Percentiles rank a stretch among this genome's conserved stretches.
Conservation (phyloP, 2,329 filamentous ascomycete species). For the Aureobasidium sp. region DNA sequence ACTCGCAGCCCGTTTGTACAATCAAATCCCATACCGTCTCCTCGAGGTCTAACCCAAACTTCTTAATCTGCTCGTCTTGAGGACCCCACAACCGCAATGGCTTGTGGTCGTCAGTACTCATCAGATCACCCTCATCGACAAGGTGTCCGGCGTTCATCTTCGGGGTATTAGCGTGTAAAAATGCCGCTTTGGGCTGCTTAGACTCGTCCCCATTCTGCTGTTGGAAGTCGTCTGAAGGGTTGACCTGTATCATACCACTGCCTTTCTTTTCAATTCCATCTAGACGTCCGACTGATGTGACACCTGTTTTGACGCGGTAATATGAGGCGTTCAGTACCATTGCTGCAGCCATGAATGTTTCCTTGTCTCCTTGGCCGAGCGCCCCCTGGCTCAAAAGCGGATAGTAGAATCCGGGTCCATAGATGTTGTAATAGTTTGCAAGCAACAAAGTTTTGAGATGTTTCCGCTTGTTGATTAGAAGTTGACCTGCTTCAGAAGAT, state of each 20-base stretch:
- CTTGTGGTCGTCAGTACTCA: conserved; percentile 16
- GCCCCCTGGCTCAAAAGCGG: conserved; percentile 41
- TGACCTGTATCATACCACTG: conserved; percentile 19
- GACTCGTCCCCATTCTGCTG: conserved; percentile 9
- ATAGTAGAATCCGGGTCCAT: conserved; percentile 41
- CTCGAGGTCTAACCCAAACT: conserved; percentile 24
- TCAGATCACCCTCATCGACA: conserved; percentile 24
- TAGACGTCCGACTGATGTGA: conserved; percentile 14
- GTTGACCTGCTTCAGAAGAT: conserved; percentile 39
- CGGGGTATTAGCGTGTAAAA: conserved; percentile 25
- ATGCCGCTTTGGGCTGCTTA: conserved; percentile 18
- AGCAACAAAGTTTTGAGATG: conserved; percentile 39
- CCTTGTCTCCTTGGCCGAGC: conserved; percentile 45
- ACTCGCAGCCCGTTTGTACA: conserved; percentile 21
- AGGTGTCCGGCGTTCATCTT: conserved; percentile 29
- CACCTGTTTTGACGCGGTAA: conserved; percentile 32
- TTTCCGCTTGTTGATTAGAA: conserved; percentile 39
- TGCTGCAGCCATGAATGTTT: conserved; percentile 44
- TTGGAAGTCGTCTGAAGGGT: conserved; percentile 8
- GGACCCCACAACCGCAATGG: conserved; percentile 21
- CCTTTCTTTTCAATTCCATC: conserved; percentile 14
- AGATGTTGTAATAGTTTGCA: conserved; percentile 44
- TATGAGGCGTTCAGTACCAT: conserved; percentile 33
- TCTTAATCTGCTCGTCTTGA: conserved; percentile 19
- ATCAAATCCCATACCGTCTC: conserved; percentile 22